phyloP scores from a whole-genome alignment of 1,284 basidiomycete genomes.

The Leucoagaricus sp. region DNA sequence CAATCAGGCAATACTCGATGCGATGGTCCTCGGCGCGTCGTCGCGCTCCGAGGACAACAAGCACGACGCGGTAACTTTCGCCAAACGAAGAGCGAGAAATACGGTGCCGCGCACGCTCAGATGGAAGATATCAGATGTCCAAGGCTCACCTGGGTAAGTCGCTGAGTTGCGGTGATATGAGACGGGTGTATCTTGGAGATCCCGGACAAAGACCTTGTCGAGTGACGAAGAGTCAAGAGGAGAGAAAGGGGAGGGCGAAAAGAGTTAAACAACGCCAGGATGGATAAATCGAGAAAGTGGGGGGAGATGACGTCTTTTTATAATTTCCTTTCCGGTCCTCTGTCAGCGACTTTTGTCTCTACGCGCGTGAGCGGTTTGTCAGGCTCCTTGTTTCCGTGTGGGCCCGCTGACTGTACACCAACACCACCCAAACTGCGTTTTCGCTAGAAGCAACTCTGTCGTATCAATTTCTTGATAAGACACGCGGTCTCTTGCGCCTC shows the following conservation, averaged over 20 bases:
- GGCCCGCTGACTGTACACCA: not conserved
- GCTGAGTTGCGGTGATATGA: slow-evolving; percentile 1
- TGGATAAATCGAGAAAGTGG: slow-evolving; percentile 2
- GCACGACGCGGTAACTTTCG: not conserved
- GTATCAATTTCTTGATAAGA: no score
- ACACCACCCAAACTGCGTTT: not conserved
- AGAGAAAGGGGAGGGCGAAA: slow-evolving; percentile 1
- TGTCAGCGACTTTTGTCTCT: not conserved
- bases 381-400: not conserved
- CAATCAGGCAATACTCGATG: not conserved
- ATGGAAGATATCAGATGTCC: not conserved
- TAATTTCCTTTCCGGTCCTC: not conserved
- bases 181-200: not conserved
- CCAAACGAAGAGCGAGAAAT: not conserved
- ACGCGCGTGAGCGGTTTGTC: not conserved
- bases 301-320: slow-evolving; percentile 11
- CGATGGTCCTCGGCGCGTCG: slow-evolving; percentile 4
- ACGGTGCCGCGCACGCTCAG: not conserved
- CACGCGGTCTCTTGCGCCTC: not conserved
- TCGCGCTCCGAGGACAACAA: slow-evolving; percentile 1
- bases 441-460: no score
- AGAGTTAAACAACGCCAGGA: slow-evolving; percentile 4
- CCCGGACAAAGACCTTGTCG: not conserved
- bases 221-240: slow-evolving; percentile 5
- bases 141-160: slow-evolving; percentile 18